Evolutionary conservation across 2,329 filamentous ascomycete genomes (phyloP).

Genomic region (Penicillium sp.): DNA sequence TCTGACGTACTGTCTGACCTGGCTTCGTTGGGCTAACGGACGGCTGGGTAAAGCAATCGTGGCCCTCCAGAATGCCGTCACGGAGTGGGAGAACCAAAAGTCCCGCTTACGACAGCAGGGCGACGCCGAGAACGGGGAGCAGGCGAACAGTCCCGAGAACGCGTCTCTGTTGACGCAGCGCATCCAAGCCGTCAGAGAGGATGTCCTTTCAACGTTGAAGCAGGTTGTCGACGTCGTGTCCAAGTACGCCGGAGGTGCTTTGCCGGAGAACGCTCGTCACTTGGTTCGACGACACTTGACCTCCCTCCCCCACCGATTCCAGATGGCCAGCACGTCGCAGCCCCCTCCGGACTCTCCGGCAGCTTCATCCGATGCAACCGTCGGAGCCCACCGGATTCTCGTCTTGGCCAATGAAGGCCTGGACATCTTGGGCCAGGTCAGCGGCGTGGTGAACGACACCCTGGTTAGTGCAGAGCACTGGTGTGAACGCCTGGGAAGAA

Average conservation of each 20-base stretch:
- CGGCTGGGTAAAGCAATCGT: slow-evolving; percentile 74
- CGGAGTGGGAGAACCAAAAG: slow-evolving; percentile 68
- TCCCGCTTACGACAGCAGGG: slow-evolving; percentile 35
- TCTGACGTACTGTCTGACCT: slow-evolving; percentile 77
- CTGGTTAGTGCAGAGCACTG: slow-evolving; percentile 88
- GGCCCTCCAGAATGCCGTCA: slow-evolving; percentile 70
- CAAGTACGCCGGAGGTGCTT: slow-evolving; percentile 82
- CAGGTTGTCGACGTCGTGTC: slow-evolving; percentile 81
- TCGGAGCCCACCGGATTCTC: slow-evolving; percentile 71
- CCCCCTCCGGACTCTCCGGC: slow-evolving; percentile 33
- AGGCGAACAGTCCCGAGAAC: slow-evolving; percentile 19
- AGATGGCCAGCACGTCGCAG: slow-evolving; percentile 61
- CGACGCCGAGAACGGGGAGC: slow-evolving; percentile 23
- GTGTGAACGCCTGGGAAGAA: slow-evolving; percentile 72
- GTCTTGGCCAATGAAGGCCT: slow-evolving; percentile 85
- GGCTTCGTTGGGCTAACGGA: slow-evolving; percentile 77
- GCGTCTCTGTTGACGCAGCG: slow-evolving; percentile 42
- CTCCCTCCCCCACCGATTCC: slow-evolving; percentile 79
- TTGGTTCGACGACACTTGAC: slow-evolving; percentile 82
- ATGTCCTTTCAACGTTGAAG: slow-evolving; percentile 76
- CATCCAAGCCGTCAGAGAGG: slow-evolving; percentile 66
- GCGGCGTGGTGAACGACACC: slow-evolving; percentile 80
- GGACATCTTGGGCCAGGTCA: slow-evolving; percentile 93
- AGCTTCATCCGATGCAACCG: slow-evolving; percentile 47
- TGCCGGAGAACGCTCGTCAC: slow-evolving; percentile 82